Evolutionary conservation across 352 stramenopile species (phyloP), one percentile per base, ranked within the genome.

Genomic region (Phytopythium montanum): DNA sequence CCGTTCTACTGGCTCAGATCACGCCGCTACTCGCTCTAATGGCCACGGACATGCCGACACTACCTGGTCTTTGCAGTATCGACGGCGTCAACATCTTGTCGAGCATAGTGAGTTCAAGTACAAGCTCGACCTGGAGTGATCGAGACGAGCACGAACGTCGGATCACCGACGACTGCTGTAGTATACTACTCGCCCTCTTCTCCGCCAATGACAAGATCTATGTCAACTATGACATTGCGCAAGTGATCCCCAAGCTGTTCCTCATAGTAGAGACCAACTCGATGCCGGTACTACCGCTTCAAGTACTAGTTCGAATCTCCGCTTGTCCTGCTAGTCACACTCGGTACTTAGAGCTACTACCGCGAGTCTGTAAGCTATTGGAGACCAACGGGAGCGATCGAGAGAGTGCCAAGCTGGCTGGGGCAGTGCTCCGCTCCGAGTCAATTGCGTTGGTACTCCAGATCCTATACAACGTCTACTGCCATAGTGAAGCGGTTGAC

Each of bases 381-480:
- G 56, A 63, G 39, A 56, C 29, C 13, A 57, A 46, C 7, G 54
- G 61, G 8, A 62, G 54, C 50, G 64, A 65, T 18, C 64, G 58
- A 2, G 36, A 48, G 3, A 9, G 18, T 10, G 14, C 2, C 8
- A 49, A 34, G 36, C 5, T 58, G 18, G 52, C 14, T 21, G 21
- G 19, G 33, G 50, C 59, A 34, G 62, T 49, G 41, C 61, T 65
- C 19, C 61, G 61, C 1, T 59, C 65, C 25, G 52, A 58, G 18
- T 54, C 28, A 54, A 13, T 72, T 54, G 52, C 70, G 61, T 26
- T 66, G 61, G 31, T 90, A 6, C 64, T 92, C 0, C 70, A 60
- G 2, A 80, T 90, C 7, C 48, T 92, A 10, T 85, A 71, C 59
- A 88, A 90, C n/a, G 48, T 89, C 0, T 89, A 86, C 34, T 76